Conservation (phyloP, 2,329 filamentous ascomycete genomes). For the Penicillium expansum region DNA sequence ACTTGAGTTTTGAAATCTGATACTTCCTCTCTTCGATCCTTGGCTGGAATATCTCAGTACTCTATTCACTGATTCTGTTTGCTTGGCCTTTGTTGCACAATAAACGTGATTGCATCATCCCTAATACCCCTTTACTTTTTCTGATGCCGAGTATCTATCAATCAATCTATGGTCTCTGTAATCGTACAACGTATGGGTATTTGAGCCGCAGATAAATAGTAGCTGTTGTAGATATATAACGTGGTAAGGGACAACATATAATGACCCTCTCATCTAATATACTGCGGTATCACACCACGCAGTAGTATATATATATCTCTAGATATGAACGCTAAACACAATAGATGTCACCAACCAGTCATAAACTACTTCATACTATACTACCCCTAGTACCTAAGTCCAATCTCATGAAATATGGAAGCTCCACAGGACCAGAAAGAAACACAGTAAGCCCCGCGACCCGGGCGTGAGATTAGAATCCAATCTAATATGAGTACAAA, state of each 20-base stretch:
- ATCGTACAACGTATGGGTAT: not conserved
- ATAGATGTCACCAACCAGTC: not conserved
- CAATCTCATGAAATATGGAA: too few species aligned
- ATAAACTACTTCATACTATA: too few species aligned
- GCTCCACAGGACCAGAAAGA: too few species aligned
- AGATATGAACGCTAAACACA: not conserved
- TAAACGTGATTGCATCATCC: not conserved
- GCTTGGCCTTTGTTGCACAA: not conserved
- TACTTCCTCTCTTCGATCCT: not conserved
- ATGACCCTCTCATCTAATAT: not conserved
- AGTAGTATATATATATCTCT: not conserved
- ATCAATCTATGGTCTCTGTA: not conserved
- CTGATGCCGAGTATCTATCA: not conserved
- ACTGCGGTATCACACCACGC: not conserved
- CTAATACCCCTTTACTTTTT: slow-evolving; percentile 3
- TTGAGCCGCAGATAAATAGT: not conserved
- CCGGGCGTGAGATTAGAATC: too few species aligned
- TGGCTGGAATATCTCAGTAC: too few species aligned
- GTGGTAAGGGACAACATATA: not conserved
- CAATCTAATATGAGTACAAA: too few species aligned
- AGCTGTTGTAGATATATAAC: not conserved
- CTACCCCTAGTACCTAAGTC: too few species aligned
- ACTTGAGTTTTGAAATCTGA: not conserved
- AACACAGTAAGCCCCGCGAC: too few species aligned
- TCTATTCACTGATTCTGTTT: not conserved